Evolutionary conservation across 805 yeast genomes (phyloP).

Genomic region (Yarrowia sp.): DNA sequence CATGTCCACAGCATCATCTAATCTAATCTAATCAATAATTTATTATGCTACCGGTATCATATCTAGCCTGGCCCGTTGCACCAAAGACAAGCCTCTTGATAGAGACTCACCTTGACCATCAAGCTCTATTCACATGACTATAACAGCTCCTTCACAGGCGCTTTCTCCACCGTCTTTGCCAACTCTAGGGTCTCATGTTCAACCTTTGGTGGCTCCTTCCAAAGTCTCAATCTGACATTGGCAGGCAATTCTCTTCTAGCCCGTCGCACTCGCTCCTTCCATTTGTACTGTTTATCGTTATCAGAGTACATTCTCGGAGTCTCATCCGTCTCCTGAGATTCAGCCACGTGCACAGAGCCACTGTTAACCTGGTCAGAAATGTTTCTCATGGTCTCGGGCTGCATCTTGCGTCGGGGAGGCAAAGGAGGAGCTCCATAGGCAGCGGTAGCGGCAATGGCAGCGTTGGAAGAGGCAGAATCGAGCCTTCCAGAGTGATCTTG

Average conservation of each 20-base stretch:
- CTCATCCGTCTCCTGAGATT: slow-evolving; percentile 29
- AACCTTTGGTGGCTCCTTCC: slow-evolving; percentile 45
- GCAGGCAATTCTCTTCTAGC: slow-evolving; percentile 45
- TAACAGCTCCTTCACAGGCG: not conserved
- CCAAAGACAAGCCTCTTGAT: no score
- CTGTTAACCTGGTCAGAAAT: slow-evolving; percentile 7
- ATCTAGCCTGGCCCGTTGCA: no score
- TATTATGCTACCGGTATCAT: no score
- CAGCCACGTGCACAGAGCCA: slow-evolving; percentile 33
- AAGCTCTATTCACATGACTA: no score
- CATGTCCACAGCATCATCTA: no score
- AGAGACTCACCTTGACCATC: no score
- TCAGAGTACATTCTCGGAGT: slow-evolving; percentile 29
- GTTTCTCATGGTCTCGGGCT: slow-evolving; percentile 37
- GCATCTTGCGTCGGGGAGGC: slow-evolving; percentile 18
- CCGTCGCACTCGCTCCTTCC: slow-evolving; percentile 53
- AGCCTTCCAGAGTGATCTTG: not conserved
- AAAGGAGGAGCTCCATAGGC: slow-evolving; percentile 26
- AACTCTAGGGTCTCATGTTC: slow-evolving; percentile 36
- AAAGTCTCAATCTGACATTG: slow-evolving; percentile 42
- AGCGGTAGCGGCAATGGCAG: slow-evolving; percentile 36
- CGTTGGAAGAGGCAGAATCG: not conserved
- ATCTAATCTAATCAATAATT: no score
- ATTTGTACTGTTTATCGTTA: slow-evolving; percentile 52
- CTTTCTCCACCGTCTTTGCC: slow-evolving; percentile 13